Conservation (phyloP, 1,139 yeast species). For the Saccharomyces hybrid region DNA sequence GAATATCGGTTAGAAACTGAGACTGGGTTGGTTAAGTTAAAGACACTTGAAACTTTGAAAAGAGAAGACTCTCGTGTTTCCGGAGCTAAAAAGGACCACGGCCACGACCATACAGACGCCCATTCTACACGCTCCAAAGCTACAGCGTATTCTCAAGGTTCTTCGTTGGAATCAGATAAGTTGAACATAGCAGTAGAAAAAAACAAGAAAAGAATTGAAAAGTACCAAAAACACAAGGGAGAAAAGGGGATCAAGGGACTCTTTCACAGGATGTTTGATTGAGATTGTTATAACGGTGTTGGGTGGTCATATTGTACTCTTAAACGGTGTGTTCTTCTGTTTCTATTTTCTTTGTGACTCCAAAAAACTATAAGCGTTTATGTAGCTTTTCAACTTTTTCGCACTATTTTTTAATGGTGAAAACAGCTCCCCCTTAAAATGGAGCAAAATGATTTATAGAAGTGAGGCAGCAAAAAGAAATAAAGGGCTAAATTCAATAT, state of each 20-base stretch:
- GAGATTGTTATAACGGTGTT: no score
- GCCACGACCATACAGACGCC: not conserved
- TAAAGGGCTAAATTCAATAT: not conserved
- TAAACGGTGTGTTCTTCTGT: no score
- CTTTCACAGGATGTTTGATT: conserved; percentile 20
- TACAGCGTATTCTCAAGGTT: not conserved
- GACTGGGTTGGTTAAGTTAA: conserved; percentile 55
- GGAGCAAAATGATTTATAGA: not conserved
- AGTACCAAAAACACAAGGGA: conserved; percentile 18
- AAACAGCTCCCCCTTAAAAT: not conserved
- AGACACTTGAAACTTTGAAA: conserved; percentile 17
- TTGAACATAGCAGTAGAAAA: conserved; percentile 28
- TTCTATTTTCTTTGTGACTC: no score
- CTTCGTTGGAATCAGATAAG: conserved; percentile 11
- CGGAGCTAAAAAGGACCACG: not conserved
- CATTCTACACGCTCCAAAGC: conserved; percentile 2
- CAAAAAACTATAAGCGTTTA: no score
- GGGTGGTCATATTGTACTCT: no score
- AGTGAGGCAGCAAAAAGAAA: not conserved
- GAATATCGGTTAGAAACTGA: conserved; percentile 71
- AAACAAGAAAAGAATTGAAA: conserved; percentile 27
- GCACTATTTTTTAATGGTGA: not conserved
- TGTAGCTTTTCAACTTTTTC: not conserved
- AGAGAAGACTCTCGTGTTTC: conserved; percentile 5
- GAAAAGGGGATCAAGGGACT: conserved; percentile 24